Evolutionary conservation across 108 stramenopile species (phyloP).

Genomic region (Fragilaria crotonensis): DNA sequence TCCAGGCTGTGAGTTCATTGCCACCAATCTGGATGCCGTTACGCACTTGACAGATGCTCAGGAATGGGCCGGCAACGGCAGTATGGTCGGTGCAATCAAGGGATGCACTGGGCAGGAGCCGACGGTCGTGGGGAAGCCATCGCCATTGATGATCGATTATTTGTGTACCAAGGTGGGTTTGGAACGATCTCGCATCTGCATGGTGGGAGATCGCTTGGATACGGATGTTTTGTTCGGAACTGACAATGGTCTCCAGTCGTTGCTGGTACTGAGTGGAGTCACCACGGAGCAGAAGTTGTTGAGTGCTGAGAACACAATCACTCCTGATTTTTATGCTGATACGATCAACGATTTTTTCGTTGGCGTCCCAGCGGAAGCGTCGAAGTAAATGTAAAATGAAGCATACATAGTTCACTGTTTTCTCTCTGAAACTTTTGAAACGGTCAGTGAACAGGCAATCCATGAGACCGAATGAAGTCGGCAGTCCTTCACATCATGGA

Average conservation of each 20-base stretch:
- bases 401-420: too few relatives aligned
- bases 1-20: conserved; percentile 93
- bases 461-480: too few relatives aligned
- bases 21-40: conserved; percentile 96
- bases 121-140: conserved; percentile 94
- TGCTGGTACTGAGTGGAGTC: conserved; percentile 93
- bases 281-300: conserved; percentile 91
- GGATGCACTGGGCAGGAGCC: conserved; percentile 98
- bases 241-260: conserved; percentile 92
- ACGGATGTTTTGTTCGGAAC: conserved; percentile 96
- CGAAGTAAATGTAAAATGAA: too few relatives aligned
- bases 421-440: too few relatives aligned
- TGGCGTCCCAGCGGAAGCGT: conserved; percentile 7
- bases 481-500: too few relatives aligned
- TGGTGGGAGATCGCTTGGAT: conserved; percentile 98
- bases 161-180: conserved; percentile 79
- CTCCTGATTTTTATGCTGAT: conserved; percentile 94
- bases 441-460: too few relatives aligned
- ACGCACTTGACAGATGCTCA: conserved; percentile 97
- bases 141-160: conserved; percentile 97
- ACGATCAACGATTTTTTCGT: conserved; percentile 89
- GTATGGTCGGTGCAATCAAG: conserved; percentile 95
- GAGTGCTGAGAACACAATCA: conserved; percentile 82
- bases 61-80: conserved; percentile 97
- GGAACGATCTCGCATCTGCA: conserved; percentile 80